Base-by-base conservation (phyloP, 2,329 filamentous ascomycete species). In the Colletotrichum somersetense region DNA sequence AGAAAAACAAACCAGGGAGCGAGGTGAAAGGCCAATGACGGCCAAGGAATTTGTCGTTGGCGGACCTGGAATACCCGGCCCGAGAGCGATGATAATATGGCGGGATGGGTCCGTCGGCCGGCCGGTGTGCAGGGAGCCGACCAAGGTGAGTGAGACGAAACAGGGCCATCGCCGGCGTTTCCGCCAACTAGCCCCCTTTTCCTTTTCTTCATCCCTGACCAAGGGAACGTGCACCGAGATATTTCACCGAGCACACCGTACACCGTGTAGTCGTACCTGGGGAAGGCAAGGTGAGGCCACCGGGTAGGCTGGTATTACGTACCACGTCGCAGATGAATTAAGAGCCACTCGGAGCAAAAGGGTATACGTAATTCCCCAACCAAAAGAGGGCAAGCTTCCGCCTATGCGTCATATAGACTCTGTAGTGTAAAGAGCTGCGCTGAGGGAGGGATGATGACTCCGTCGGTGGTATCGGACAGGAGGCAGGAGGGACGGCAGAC, bases 1-100 rank as follows among this genome's bases (percentile, higher is more conserved):
- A 75, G 72, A 72, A 75, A 75, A 76, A 73, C 63, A 74, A 74
- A 56, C 46, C 30, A 65, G 70, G 59, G 44, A 56, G 35, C 35
- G 14, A 65, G 59, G 70, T 69, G 59, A 65, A 46, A 65, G 12
- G 10, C 70, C 70, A 72, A 72, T 72, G 70, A 57, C 62, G 59
- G 66, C 26, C n/a, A 18, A 48, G 20, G 59, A 70, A 62, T 65
- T 56, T 56, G 61, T 23, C 55, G 61, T 62, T 70, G 66, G 40
- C 66, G 66, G 66, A 30, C 55, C 4, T 46, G 26, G 56, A 61
- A 61, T 56, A 55, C 70, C 70, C 61, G 66, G 61, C 52, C 69
- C 53, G 44, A 55, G 57, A 68, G 68, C 64, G 20, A 59, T 30
- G 35, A 33, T 48, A 59, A 53, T 33, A 48, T 64, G 66, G 59